Base-by-base conservation (phyloP, 768 basidiomycete species). In the Sutorius australiensis region DNA sequence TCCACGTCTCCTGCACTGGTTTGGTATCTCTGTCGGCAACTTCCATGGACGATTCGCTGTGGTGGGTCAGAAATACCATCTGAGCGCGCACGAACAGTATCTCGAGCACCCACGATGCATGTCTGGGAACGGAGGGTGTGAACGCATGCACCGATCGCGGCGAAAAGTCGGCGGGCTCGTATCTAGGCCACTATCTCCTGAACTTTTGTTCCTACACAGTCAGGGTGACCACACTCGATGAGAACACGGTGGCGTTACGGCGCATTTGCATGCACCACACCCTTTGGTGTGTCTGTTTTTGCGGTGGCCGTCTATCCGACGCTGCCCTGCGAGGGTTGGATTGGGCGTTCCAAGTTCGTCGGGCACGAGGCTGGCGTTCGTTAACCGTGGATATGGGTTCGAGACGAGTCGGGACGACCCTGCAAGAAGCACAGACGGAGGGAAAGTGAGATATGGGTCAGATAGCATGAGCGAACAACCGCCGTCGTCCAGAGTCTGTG, bases 111-210 rank as follows among this genome's bases (percentile, higher is more conserved):
- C 51, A 39, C 51, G 33, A 41, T 34, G 12, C 47, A 34, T 49
- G 46, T 36, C 48, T 54, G 58, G 40, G 51, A 58, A 46, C 11
- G 24, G 24, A 47, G 12, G 46, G 46, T 47, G 48, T 42, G 46
- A 44, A 34, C 28, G 43, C 43, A 40, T 30, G 27, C 28, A 28
- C 10, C 17, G 27, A 58, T 48, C 56, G 50, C 43, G 47, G 42
- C 31, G 30, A 28, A 33, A 28, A 32, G 38, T 13, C 14, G 38
- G 51, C 37, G 3, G 5, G 33, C 9, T 38, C 30, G 9, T 31
- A 46, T 32, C 30, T 8, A 4, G 40, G 2, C 10, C 33, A 5
- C 21, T 12, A 11, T 49, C 4, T 21, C 7, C 3, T 24, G 24
- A 4, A 24, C 24, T 24, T 34, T 36, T 49, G 30, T 53, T 42